Conservation (phyloP, 2,329 filamentous ascomycete species). For the Alternaria sp. region DNA sequence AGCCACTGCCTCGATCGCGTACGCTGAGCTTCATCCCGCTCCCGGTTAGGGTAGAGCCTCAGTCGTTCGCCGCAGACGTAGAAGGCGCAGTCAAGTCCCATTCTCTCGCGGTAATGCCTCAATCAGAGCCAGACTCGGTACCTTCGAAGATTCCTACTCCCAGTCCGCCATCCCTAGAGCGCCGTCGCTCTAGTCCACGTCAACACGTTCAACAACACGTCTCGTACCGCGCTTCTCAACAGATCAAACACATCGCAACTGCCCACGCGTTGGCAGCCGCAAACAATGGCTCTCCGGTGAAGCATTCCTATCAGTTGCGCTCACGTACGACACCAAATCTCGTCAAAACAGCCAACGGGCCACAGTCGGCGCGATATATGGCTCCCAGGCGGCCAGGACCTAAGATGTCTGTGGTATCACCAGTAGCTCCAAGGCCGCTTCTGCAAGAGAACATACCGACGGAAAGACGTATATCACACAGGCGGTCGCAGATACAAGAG, state of each 20-base stretch:
- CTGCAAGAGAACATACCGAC: slow-evolving; percentile 34
- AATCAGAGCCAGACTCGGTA: slow-evolving; percentile 8
- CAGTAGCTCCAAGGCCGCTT: slow-evolving; percentile 11
- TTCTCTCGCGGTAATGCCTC: slow-evolving; percentile 1
- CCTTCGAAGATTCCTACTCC: slow-evolving; percentile 41
- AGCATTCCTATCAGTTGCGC: slow-evolving; percentile 23
- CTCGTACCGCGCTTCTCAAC: slow-evolving; percentile 19
- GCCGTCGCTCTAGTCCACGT: slow-evolving; percentile 34
- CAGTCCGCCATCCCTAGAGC: slow-evolving; percentile 24
- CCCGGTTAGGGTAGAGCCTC: slow-evolving; percentile 19
- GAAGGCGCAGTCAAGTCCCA: slow-evolving; percentile 10
- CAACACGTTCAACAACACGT: slow-evolving; percentile 26
- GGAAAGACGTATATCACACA: slow-evolving; percentile 17
- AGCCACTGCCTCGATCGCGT: slow-evolving; percentile 34
- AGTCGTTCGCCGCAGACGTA: slow-evolving; percentile 5
- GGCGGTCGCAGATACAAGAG: slow-evolving; percentile 29
- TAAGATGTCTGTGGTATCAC: slow-evolving; percentile 13
- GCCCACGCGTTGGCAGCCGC: slow-evolving; percentile 18
- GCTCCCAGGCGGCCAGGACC: slow-evolving; percentile 24
- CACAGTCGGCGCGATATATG: slow-evolving; percentile 19
- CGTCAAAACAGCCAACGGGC: slow-evolving; percentile 16
- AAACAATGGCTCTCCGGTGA: slow-evolving; percentile 15
- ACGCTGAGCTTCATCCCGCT: slow-evolving; percentile 44
- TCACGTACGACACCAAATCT: slow-evolving; percentile 43
- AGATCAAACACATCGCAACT: slow-evolving; percentile 26